These are phyloP conservation scores for Cucurbita argyrosperma DNA, from an alignment of 306 rosid genomes.

Conservation along the genomic window DNA sequence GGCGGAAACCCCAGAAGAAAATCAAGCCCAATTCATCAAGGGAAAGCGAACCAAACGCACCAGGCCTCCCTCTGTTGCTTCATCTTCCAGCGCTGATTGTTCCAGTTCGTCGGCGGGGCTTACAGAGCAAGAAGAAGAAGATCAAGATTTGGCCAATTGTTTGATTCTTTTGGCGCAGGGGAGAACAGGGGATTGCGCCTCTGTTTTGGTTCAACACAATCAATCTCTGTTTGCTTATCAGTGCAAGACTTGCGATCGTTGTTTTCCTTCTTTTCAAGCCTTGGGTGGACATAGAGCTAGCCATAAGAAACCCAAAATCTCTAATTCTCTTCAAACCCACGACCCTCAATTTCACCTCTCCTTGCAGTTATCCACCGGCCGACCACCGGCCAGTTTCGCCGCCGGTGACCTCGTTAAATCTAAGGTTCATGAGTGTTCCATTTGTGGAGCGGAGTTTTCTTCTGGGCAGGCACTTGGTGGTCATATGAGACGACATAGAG, in stretches of 20 bases:
- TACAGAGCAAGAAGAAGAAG: conserved; percentile 20
- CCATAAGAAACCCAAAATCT: conserved; percentile 47
- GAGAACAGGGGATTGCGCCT: not conserved
- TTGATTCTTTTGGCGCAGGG: conserved; percentile 72
- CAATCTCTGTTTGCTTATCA: conserved; percentile 15
- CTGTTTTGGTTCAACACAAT: not conserved
- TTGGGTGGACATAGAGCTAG: conserved; percentile 93
- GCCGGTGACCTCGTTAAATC: conserved; percentile 4
- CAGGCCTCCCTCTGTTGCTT: conserved; percentile 20
- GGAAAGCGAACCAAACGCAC: conserved; percentile 69
- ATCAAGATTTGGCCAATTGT: conserved; percentile 66
- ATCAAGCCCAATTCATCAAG: conserved; percentile 29
- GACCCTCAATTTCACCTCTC: conserved; percentile 20
- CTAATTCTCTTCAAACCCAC: not conserved
- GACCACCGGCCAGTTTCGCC: not conserved
- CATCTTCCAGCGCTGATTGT: conserved; percentile 12
- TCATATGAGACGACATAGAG: conserved; percentile 83
- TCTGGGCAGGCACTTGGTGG: conserved; percentile 98
- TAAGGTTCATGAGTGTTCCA: conserved; percentile 62
- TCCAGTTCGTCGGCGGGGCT: conserved; percentile 5
- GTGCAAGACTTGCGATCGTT: conserved; percentile 72
- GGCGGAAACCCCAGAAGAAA: conserved; percentile 26
- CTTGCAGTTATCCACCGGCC: conserved; percentile 25
- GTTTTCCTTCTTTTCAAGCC: conserved; percentile 78
- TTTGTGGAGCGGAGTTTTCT: conserved; percentile 63